A percentile compares a stretch with the other conserved stretches of the same genome.
Evolutionary conservation across 208 protist genomes (phyloP).

Genomic region (Crithidia acanthocephali): DNA sequence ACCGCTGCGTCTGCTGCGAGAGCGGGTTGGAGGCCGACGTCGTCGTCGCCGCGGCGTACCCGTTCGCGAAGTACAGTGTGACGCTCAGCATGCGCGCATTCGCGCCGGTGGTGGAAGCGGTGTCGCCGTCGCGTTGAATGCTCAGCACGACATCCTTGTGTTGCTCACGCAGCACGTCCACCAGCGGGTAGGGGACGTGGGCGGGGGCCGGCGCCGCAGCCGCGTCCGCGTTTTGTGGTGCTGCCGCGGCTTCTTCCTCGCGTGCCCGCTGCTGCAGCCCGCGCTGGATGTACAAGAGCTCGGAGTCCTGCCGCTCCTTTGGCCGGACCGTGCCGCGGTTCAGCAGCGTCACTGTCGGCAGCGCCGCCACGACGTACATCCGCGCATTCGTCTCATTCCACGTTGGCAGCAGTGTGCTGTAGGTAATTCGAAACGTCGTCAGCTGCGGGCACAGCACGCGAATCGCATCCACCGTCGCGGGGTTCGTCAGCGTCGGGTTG

Average conservation of each 20-base stretch:
- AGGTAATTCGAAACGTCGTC: conserved; percentile 77
- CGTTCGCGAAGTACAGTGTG: conserved; percentile 58
- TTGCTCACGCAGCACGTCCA: conserved; percentile 69
- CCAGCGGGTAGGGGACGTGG: conserved; percentile 48
- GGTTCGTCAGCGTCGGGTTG: conserved; percentile 55
- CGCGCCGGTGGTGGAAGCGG: conserved; percentile 62
- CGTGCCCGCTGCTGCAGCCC: conserved; percentile 54
- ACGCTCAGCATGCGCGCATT: conserved; percentile 75
- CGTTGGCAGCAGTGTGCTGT: conserved; percentile 63
- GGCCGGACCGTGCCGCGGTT: conserved; percentile 79
- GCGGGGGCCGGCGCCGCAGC: not conserved
- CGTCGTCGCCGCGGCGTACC: conserved; percentile 28
- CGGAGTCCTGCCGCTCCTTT: conserved; percentile 86
- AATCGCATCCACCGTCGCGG: conserved; percentile 67
- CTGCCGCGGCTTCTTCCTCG: conserved; percentile 9
- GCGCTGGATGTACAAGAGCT: conserved; percentile 90
- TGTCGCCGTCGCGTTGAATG: conserved; percentile 75
- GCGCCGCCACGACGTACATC: conserved; percentile 87
- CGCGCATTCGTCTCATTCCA: conserved; percentile 86
- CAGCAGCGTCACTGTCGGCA: conserved; percentile 75
- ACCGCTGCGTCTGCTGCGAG: conserved; percentile 32
- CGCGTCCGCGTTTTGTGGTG: not conserved
- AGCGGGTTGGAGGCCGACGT: not conserved
- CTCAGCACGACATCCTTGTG: conserved; percentile 88
- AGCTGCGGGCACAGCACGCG: conserved; percentile 65